Conservation (phyloP, 2,329 filamentous ascomycete genomes). For the Curvularia hawaiiensis region DNA sequence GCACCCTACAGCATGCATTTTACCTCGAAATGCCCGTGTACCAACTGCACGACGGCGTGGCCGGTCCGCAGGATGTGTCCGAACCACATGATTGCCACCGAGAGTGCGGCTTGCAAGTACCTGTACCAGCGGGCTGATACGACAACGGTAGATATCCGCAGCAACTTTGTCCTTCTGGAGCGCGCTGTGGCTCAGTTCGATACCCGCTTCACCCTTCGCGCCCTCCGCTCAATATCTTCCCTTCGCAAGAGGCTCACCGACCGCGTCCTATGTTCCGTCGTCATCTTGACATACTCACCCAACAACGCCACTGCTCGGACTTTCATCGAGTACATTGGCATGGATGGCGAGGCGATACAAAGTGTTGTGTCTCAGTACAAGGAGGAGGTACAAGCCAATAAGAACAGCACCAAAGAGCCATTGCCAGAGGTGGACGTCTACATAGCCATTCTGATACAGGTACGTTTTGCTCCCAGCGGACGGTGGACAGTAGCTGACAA, state of each 20-base stretch:
- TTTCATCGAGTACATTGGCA: conserved; percentile 72
- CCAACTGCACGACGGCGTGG: conserved; percentile 25
- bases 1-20: conserved; percentile 24
- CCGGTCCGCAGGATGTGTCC: conserved; percentile 36
- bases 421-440: conserved; percentile 90
- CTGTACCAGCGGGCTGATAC: conserved; percentile 40
- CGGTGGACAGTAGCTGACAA: conserved; percentile 19
- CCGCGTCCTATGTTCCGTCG: conserved; percentile 79
- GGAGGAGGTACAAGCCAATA: conserved; percentile 68
- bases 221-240: conserved; percentile 92
- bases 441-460: conserved; percentile 72
- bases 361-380: conserved; percentile 58
- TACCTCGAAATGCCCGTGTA: conserved; percentile 31
- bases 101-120: conserved; percentile 36
- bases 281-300: conserved; percentile 77
- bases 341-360: conserved; percentile 67
- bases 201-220: conserved; percentile 90
- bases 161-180: conserved; percentile 89
- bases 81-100: conserved; percentile 37
- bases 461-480: conserved; percentile 21
- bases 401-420: conserved; percentile 71
- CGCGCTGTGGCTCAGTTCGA: conserved; percentile 93
- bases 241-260: conserved; percentile 88
- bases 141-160: conserved; percentile 77
- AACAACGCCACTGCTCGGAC: conserved; percentile 71